Conservation (phyloP, 306 rosid species). For the Vigna unguiculata region DNA sequence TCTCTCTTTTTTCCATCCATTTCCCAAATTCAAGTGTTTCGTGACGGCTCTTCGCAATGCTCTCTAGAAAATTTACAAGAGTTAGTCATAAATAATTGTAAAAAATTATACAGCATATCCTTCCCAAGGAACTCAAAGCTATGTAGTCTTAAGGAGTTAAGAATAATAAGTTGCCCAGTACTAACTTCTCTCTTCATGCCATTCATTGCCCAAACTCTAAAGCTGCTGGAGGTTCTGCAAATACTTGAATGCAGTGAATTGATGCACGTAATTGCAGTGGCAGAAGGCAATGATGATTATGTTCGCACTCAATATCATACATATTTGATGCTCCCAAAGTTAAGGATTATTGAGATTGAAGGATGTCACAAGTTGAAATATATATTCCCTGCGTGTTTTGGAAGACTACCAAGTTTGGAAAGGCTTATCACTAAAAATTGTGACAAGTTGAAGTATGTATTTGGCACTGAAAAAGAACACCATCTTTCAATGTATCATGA, state of each 20-base stretch:
- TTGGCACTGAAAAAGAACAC: background rate
- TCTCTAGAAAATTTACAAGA: conserved; percentile 32
- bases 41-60: background rate
- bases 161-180: background rate
- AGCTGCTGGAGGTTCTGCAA: background rate
- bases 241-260: conserved; percentile 4
- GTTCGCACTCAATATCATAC: background rate
- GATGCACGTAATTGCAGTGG: conserved; percentile 4
- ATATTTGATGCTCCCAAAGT: conserved; percentile 7
- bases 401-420: conserved; percentile 1
- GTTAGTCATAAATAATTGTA: background rate
- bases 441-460: conserved; percentile 21
- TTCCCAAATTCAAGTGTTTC: background rate
- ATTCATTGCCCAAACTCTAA: conserved; percentile 18
- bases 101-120: conserved; percentile 18
- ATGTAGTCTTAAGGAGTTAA: conserved; percentile 1
- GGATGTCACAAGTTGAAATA: conserved; percentile 18
- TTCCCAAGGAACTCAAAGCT: conserved; percentile 37
- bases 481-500: background rate
- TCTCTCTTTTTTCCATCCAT: conserved; percentile 7
- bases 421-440: background rate
- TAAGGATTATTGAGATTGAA: conserved; percentile 11
- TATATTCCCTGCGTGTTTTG: background rate
- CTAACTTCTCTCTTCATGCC: conserved; percentile 8
- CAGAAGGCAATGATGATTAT: background rate